Evolutionary conservation across 495 filamentous ascomycete species (phyloP).

Genomic region (Tuber calosporum): DNA sequence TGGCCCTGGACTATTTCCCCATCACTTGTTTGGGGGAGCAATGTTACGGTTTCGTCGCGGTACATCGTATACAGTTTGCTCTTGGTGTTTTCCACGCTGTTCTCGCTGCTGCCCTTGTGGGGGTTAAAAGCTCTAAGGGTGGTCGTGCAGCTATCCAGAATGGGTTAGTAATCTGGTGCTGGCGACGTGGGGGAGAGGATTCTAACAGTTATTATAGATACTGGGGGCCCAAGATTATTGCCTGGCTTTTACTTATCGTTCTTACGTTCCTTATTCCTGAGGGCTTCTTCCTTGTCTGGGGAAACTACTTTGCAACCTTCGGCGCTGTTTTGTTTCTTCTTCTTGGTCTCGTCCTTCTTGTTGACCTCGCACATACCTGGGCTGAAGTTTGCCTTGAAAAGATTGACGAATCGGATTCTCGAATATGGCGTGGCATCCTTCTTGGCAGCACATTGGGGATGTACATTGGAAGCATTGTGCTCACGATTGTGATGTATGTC

Average conservation of each 20-base stretch:
- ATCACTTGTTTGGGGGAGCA: conserved; percentile 84
- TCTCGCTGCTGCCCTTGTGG: conserved; percentile 73
- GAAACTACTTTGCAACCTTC: conserved; percentile 82
- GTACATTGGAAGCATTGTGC: conserved; percentile 80
- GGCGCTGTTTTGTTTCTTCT: conserved; percentile 92
- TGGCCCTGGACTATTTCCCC: conserved; percentile 90
- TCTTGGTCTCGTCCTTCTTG: conserved; percentile 81
- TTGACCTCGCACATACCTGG: conserved; percentile 96
- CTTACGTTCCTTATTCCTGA: conserved; percentile 93
- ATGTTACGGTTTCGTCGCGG: conserved; percentile 91
- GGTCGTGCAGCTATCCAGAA: conserved; percentile 85
- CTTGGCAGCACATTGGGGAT: conserved; percentile 90
- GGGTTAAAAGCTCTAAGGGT: conserved; percentile 79
- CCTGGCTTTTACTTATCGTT: conserved; percentile 79
- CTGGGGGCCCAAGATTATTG: conserved; percentile 61
- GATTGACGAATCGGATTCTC: conserved; percentile 84
- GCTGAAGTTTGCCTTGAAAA: conserved; percentile 89
- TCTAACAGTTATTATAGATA: conserved; percentile 11
- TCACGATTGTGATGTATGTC: conserved; percentile 95
- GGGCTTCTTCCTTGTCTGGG: conserved; percentile 89
- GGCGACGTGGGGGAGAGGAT: conserved; percentile 66
- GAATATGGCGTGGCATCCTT: conserved; percentile 72
- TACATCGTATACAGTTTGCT: conserved; percentile 95
- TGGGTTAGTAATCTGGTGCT: conserved; percentile 44
- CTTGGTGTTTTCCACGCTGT: conserved; percentile 88